phyloP scores from a whole-genome alignment of 441 rosid species.

The Erodium chrysanthum region DNA sequence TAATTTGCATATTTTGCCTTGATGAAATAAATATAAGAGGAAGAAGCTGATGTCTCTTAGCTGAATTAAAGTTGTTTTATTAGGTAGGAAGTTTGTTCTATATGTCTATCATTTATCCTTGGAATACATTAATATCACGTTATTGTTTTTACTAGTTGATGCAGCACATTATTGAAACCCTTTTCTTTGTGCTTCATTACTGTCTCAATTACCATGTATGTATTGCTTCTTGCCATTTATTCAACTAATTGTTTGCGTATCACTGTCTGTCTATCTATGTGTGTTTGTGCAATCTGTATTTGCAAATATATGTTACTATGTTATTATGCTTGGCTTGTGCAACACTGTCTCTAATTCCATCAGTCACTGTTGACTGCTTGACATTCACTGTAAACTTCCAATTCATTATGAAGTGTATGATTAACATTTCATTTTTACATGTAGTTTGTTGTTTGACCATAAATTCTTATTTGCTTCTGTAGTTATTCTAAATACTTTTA shows the following conservation, averaged over 20 bases:
- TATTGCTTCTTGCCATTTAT: neutral
- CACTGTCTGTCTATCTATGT: neutral
- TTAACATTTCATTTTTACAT: neutral
- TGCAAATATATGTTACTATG: neutral
- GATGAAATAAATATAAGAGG: slow-evolving; percentile 3
- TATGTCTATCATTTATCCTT: neutral
- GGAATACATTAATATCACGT: neutral
- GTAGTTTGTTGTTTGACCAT: slow-evolving; percentile 17
- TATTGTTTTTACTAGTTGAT: neutral
- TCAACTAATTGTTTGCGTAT: neutral
- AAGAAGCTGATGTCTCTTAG: slow-evolving; percentile 1
- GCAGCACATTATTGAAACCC: neutral
- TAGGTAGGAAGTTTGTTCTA: neutral
- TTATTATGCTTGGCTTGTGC: neutral
- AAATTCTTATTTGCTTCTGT: slow-evolving; percentile 24
- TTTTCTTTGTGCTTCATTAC: neutral
- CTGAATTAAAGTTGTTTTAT: neutral
- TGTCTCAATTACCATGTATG: neutral
- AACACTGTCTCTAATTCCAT: neutral
- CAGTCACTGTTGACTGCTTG: neutral
- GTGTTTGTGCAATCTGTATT: neutral
- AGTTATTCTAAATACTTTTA: slow-evolving; percentile 70
- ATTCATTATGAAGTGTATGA: neutral
- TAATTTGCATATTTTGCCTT: neutral
- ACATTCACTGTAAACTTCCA: slow-evolving; percentile 1